These are phyloP conservation scores for Dothideomycetes sp. DNA, from an alignment of 2,329 filamentous ascomycete species.

Conservation along the genomic window DNA sequence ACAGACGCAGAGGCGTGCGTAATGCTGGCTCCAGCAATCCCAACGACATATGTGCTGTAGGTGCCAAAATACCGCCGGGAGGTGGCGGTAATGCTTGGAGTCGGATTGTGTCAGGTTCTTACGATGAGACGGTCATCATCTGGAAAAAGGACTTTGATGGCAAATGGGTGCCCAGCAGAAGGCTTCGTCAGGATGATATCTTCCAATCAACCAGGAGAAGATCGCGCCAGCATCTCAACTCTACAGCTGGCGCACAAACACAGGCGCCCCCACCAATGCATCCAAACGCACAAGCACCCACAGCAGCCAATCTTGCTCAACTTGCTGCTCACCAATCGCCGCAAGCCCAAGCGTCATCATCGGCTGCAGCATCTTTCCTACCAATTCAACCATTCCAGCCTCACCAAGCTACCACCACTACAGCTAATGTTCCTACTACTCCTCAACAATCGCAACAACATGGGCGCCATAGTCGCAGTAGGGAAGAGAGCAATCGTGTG, in stretches of 20 bases:
- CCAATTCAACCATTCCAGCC: too few relatives aligned
- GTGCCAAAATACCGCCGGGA: conserved; percentile 80
- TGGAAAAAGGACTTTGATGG: conserved; percentile 79
- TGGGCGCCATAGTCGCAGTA: conserved; percentile 16
- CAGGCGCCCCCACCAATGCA: conserved; percentile 5
- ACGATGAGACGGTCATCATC: conserved; percentile 91
- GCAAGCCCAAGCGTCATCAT: conserved; percentile 32
- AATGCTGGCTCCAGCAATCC: conserved; percentile 69
- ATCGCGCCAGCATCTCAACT: conserved; percentile 1
- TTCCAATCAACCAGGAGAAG: conserved; percentile 7
- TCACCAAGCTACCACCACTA: too few relatives aligned
- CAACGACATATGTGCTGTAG: conserved; percentile 67
- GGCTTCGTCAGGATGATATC: conserved; percentile 28
- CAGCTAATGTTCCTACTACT: conserved; percentile 6
- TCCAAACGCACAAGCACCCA: conserved; percentile 14
- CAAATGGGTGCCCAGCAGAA: conserved; percentile 70
- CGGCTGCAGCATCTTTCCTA: conserved; percentile 2
- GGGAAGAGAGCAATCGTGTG: conserved; percentile 51
- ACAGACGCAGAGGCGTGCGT: conserved; percentile 28
- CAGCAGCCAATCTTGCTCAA: neutral
- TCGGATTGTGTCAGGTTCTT: conserved; percentile 93
- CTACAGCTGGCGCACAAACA: neutral
- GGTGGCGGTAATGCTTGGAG: conserved; percentile 83
- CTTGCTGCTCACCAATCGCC: conserved; percentile 9
- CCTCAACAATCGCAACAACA: conserved; percentile 8